phyloP scores from a whole-genome alignment of 23 red algal species.

The Pyropia haitanensis region DNA sequence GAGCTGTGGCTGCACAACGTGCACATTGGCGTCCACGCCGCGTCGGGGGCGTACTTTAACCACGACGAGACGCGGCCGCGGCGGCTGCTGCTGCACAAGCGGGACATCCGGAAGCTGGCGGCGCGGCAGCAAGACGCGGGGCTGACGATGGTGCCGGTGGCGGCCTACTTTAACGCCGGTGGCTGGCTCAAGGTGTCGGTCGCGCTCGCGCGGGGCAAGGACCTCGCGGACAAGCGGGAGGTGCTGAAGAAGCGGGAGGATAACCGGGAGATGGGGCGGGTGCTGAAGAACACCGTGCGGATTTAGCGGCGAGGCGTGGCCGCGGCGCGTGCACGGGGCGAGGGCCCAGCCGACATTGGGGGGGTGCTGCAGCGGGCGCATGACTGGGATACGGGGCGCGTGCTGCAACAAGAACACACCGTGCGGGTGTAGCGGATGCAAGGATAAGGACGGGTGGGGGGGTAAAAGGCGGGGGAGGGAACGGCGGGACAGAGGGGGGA shows the following conservation, averaged over 20 bases:
- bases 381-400: conserved; percentile 42
- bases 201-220: conserved; percentile 68
- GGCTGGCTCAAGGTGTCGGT: conserved; percentile 72
- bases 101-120: conserved; percentile 67
- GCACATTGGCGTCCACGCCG: conserved; percentile 40
- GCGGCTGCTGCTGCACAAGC: conserved; percentile 72
- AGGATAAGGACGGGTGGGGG: no score
- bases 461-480: no score
- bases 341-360: conserved; percentile 57
- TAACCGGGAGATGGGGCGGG: conserved; percentile 41
- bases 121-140: conserved; percentile 44
- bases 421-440: background rate
- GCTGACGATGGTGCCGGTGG: conserved; percentile 67
- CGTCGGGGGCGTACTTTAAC: conserved; percentile 51
- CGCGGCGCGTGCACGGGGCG: conserved; percentile 68
- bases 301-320: no score
- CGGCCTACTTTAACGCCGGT: conserved; percentile 58
- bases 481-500: no score
- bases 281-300: conserved; percentile 34
- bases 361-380: conserved; percentile 57
- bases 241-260: conserved; percentile 70
- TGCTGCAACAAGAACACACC: conserved; percentile 47
- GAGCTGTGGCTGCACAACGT: conserved; percentile 77
- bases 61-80: conserved; percentile 66
- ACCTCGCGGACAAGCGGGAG: conserved; percentile 60